phyloP scores from a whole-genome alignment of 2,329 filamentous ascomycete species.

The Fusarium sp. region DNA sequence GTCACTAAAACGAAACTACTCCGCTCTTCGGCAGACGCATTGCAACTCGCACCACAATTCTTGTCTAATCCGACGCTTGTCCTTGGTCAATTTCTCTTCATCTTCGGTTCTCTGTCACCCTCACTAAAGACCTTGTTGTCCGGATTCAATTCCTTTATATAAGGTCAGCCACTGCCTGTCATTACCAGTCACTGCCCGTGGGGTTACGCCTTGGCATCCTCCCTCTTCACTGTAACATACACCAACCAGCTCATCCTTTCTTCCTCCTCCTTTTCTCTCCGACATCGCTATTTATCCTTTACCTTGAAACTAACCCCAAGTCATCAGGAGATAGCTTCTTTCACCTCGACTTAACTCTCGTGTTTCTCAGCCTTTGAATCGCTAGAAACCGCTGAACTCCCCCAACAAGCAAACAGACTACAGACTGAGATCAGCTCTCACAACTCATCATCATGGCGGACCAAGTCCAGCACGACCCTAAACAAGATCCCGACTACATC shows the following conservation, averaged over 20 bases:
- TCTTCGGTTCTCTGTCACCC: constrained; percentile 19
- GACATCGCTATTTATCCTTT: background rate
- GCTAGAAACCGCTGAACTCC: background rate
- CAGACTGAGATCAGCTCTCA: background rate
- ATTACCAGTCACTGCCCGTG: background rate
- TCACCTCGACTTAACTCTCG: background rate
- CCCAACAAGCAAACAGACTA: background rate
- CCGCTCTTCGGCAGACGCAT: constrained; percentile 29
- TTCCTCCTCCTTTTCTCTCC: background rate
- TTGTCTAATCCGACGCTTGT: constrained; percentile 17
- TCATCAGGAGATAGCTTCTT: background rate
- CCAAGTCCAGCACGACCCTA: constrained; percentile 49
- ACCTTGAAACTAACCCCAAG: background rate
- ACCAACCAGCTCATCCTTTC: background rate
- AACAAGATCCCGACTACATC: constrained; percentile 61
- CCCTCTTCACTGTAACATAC: background rate
- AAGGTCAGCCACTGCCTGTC: background rate
- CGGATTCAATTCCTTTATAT: constrained; percentile 3
- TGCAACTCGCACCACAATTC: constrained; percentile 27
- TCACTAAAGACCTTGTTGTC: constrained; percentile 14
- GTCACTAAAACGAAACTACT: constrained; percentile 15
- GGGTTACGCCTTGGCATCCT: constrained; percentile 13
- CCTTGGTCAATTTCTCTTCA: constrained; percentile 13
- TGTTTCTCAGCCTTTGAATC: background rate
- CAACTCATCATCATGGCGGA: constrained; percentile 40